Base-by-base conservation (phyloP, 805 yeast species). In the Ogataea zsoltii region DNA sequence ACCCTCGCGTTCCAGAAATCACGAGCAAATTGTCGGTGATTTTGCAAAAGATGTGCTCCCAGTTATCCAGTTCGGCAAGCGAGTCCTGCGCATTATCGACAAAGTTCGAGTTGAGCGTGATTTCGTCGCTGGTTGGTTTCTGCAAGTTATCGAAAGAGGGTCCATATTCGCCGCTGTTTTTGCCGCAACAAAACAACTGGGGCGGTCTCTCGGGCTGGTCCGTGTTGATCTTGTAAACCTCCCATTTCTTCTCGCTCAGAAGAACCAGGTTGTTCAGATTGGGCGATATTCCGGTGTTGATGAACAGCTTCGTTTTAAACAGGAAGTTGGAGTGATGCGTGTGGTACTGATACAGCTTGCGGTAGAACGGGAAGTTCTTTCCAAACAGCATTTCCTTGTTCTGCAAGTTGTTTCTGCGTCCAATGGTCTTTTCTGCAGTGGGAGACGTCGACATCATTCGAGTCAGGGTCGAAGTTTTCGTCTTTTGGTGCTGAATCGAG, bases 281-380 rank as follows among this genome's bases (percentile, higher is more conserved):
- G 9, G 83, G 81, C 7, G 94, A 74, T 36, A 80, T 72, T 48
- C 86, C 74, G 42, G 89, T 63, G 65, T 81, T 68, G 52, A 81
- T 71, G 59, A 77, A 68, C 53, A 75, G 50, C 66, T 75, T 69
- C 41, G 80, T 68, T 28, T 76, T 67, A 40, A 76, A 61, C 26
- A 80, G 67, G 44, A 79, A 68, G 39, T 73, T 73, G 7, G 80
- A 65, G 18, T 61, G 61, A 46, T 79, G 83, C 0, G 84, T 77
- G 21, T 71, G 67, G 57, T 74, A 75, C 35, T 79, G 79, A 40
- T 74, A 71, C 40, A 78, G 72, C 50, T 78, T 83, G 48, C 96
- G 74, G 60, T 85, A 87, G 44, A 82, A 79, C 0, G 97, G 97
- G 65, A 88, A 90, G 55, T 92, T 88, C 56, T 82, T 85, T 5